Percentiles rank a stretch among this genome's conserved stretches.
phyloP scores from a whole-genome alignment of 2,329 filamentous ascomycete species.

The Pseudodiploospora longispora region DNA sequence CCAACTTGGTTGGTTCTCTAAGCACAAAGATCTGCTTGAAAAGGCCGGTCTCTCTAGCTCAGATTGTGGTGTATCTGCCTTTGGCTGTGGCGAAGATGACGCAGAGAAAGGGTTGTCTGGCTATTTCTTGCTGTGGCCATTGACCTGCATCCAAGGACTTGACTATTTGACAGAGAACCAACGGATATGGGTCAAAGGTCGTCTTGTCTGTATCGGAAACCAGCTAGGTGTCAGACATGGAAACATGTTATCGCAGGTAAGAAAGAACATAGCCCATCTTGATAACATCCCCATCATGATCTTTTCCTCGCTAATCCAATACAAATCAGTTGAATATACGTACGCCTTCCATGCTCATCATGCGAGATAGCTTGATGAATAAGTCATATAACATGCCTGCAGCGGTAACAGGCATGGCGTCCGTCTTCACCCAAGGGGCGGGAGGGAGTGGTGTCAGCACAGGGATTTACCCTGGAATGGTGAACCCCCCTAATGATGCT shows the following conservation, averaged over 20 bases:
- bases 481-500: too few relatives aligned
- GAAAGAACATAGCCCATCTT: not conserved
- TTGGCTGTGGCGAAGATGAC: conserved; percentile 41
- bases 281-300: not conserved
- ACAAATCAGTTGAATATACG: conserved; percentile 43
- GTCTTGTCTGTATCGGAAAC: conserved; percentile 45
- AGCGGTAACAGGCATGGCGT: too few relatives aligned
- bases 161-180: conserved; percentile 53
- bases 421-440: too few relatives aligned
- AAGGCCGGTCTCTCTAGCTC: conserved; percentile 24
- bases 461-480: too few relatives aligned
- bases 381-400: conserved; percentile 2
- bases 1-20: conserved; percentile 49
- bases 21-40: conserved; percentile 30
- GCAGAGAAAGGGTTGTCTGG: conserved; percentile 46
- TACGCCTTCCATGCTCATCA: conserved; percentile 54
- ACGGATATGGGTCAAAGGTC: conserved; percentile 44
- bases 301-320: not conserved
- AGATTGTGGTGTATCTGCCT: conserved; percentile 19
- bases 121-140: conserved; percentile 51
- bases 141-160: conserved; percentile 43
- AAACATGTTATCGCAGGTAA: conserved; percentile 44
- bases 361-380: conserved; percentile 40
- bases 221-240: conserved; percentile 50
- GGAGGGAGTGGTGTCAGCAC: too few relatives aligned